Percentiles rank a stretch among this genome's conserved stretches.
These are phyloP conservation scores for Ustilaginoidea virens DNA, from an alignment of 2,329 filamentous ascomycete genomes.

Conservation along the genomic window DNA sequence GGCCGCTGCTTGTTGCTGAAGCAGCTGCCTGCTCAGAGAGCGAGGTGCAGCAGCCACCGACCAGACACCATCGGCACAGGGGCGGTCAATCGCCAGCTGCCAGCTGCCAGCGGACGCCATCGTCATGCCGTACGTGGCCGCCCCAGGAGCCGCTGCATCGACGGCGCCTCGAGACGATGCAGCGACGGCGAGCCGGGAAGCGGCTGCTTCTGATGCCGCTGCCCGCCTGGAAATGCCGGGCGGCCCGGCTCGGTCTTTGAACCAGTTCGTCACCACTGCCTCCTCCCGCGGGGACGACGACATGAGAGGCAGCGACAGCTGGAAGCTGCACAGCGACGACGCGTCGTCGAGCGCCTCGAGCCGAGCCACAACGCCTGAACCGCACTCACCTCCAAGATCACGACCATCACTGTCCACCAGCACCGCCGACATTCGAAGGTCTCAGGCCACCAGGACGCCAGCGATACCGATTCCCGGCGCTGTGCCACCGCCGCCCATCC, in stretches of 20 bases:
- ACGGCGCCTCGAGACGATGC: too few relatives aligned
- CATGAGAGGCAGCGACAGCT: constrained; percentile 13
- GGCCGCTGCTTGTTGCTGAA: constrained; percentile 5
- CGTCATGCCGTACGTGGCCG: too few relatives aligned
- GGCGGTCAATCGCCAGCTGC: too few relatives aligned
- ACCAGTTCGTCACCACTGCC: constrained; percentile 7
- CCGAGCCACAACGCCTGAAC: constrained; percentile 13
- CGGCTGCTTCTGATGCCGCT: neutral
- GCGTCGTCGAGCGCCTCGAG: constrained; percentile 16
- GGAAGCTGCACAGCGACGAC: constrained; percentile 11
- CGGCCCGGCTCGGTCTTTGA: neutral
- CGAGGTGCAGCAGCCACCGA: constrained; percentile 3
- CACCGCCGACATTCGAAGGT: constrained; percentile 5
- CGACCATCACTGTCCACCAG: constrained; percentile 6
- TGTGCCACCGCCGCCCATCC: constrained; percentile 4
- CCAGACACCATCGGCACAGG: too few relatives aligned
- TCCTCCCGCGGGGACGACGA: constrained; percentile 13
- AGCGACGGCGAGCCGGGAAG: too few relatives aligned
- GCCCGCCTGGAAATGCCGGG: neutral
- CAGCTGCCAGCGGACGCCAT: too few relatives aligned
- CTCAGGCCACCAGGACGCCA: constrained; percentile 6
- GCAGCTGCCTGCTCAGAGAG: constrained; percentile 4
- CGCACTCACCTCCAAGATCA: constrained; percentile 6
- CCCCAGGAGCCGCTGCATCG: too few relatives aligned
- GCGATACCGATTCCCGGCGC: constrained; percentile 5